Percentiles rank a stretch among this genome's conserved stretches.
phyloP scores from a whole-genome alignment of 345 rosid genomes.

The Pseudoturritis turrita region DNA sequence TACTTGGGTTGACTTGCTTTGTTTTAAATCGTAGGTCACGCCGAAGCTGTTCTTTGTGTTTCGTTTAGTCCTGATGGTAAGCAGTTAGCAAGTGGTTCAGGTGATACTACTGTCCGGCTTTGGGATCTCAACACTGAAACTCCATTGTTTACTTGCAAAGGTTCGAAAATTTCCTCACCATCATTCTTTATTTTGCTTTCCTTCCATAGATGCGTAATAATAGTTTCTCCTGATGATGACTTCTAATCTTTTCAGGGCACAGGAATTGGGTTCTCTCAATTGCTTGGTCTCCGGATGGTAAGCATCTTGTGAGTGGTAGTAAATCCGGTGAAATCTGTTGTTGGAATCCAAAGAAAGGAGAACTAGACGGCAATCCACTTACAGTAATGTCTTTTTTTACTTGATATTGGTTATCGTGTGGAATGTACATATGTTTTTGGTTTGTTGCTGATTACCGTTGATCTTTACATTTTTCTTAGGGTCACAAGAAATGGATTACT shows the following conservation, averaged over 20 bases:
- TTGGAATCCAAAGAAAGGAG: slow-evolving; percentile 84
- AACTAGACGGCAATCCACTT: slow-evolving; percentile 65
- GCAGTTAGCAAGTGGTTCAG: slow-evolving; percentile 94
- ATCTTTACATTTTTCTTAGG: slow-evolving; percentile 42
- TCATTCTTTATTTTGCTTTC: neutral
- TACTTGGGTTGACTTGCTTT: neutral
- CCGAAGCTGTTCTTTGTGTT: slow-evolving; percentile 89
- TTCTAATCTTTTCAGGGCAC: slow-evolving; percentile 58
- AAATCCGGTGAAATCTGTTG: slow-evolving; percentile 78
- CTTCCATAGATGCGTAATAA: neutral
- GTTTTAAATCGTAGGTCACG: slow-evolving; percentile 46
- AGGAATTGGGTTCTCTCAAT: slow-evolving; percentile 92
- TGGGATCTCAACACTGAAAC: slow-evolving; percentile 97
- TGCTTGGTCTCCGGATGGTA: slow-evolving; percentile 96
- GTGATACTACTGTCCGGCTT: slow-evolving; percentile 89
- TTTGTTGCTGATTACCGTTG: neutral
- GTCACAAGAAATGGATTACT: slow-evolving; percentile 98
- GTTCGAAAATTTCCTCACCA: slow-evolving; percentile 29
- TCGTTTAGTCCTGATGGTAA: slow-evolving; percentile 93
- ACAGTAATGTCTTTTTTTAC: slow-evolving; percentile 35
- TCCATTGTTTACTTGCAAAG: slow-evolving; percentile 88
- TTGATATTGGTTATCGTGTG: neutral
- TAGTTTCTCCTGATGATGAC: neutral
- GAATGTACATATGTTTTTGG: neutral
- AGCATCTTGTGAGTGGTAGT: slow-evolving; percentile 89